These are phyloP conservation scores for Zangia roseola DNA, from an alignment of 768 basidiomycete species.

Conservation along the genomic window DNA sequence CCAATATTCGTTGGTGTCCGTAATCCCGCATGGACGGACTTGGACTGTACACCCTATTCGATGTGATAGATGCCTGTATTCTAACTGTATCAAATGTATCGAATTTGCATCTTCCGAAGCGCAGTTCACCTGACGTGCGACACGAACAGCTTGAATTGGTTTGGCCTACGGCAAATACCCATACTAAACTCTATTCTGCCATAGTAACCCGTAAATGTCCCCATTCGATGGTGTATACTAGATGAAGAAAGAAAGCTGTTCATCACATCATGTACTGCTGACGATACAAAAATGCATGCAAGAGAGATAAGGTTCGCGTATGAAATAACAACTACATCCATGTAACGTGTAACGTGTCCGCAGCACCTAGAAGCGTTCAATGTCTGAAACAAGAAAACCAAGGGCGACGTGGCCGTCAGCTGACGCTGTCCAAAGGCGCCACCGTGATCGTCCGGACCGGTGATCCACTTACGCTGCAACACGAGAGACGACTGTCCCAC, in stretches of 20 bases:
- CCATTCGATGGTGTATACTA: conserved; percentile 3
- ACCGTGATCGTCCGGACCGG: neutral
- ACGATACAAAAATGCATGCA: conserved; percentile 8
- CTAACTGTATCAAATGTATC: neutral
- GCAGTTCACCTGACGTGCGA: too few relatives aligned
- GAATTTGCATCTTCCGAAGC: too few relatives aligned
- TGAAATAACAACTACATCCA: conserved; percentile 11
- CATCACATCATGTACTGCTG: conserved; percentile 6
- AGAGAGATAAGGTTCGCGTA: conserved; percentile 2
- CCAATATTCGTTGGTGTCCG: neutral
- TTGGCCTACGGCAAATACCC: too few relatives aligned
- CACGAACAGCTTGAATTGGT: too few relatives aligned
- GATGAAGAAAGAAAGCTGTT: conserved; percentile 4
- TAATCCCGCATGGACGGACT: neutral
- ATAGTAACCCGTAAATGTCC: neutral
- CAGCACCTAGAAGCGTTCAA: conserved; percentile 1
- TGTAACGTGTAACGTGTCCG: conserved; percentile 12
- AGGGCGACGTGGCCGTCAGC: neutral
- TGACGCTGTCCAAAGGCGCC: neutral
- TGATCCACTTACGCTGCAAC: conserved; percentile 25
- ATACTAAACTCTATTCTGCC: too few relatives aligned
- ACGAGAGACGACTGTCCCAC: conserved; percentile 37
- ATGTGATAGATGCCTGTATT: conserved; percentile 5
- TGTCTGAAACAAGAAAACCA: neutral
- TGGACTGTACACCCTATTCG: neutral